phyloP scores from a whole-genome alignment of 1,139 yeast genomes.

The Geotrichum klebahnii region DNA sequence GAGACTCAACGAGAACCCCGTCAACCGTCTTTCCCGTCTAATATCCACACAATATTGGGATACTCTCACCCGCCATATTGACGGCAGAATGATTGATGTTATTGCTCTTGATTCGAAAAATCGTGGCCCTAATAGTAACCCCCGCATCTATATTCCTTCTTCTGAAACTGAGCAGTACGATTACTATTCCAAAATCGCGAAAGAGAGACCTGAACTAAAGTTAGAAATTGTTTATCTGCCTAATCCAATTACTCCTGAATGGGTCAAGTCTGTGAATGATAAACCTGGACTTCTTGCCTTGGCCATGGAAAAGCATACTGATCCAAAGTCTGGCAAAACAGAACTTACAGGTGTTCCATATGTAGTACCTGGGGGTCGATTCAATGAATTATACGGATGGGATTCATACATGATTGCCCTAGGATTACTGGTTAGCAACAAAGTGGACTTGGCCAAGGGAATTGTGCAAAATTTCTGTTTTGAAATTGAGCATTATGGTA shows the following conservation, averaged over 20 bases:
- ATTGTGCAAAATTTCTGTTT: constrained; percentile 91
- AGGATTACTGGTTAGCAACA: constrained; percentile 69
- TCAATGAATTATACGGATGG: constrained; percentile 97
- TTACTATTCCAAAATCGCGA: constrained; percentile 56
- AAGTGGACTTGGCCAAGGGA: constrained; percentile 70
- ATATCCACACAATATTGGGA: constrained; percentile 81
- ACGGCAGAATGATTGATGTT: constrained; percentile 54
- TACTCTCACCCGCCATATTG: constrained; percentile 67
- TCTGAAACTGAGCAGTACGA: constrained; percentile 68
- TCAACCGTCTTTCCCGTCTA: constrained; percentile 66
- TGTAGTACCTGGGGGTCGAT: constrained; percentile 95
- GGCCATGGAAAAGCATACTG: constrained; percentile 51
- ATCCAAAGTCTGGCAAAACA: constrained; percentile 47
- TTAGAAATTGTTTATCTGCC: constrained; percentile 73
- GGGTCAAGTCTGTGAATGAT: constrained; percentile 68
- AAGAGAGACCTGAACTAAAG: constrained; percentile 52
- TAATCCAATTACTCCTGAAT: constrained; percentile 58
- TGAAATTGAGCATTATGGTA: constrained; percentile 87
- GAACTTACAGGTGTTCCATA: constrained; percentile 71
- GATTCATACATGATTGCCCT: constrained; percentile 91
- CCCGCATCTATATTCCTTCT: constrained; percentile 75
- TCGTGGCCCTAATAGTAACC: constrained; percentile 53
- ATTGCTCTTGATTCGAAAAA: constrained; percentile 82
- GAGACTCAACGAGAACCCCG: constrained; percentile 84
- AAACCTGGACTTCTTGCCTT: constrained; percentile 85